Percentiles rank a stretch among this genome's conserved stretches.
phyloP scores from a whole-genome alignment of 352 stramenopile species.

The Globisporangium nunn region DNA sequence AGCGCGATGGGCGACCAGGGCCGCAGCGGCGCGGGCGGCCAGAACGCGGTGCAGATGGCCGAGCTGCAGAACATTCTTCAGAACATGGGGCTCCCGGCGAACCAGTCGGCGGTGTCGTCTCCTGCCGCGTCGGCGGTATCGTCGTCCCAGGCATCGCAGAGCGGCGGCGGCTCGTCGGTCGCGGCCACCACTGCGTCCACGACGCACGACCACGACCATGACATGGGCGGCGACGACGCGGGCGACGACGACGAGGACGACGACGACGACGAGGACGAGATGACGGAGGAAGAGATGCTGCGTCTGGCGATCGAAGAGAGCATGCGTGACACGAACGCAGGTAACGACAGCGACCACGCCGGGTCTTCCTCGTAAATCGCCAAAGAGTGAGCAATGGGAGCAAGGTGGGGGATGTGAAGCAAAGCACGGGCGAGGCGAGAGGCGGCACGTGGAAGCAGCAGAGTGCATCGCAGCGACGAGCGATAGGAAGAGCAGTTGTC shows the following conservation, averaged over 20 bases:
- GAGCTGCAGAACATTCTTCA: slow-evolving; percentile 85
- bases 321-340: slow-evolving; percentile 75
- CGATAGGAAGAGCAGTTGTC: background rate
- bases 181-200: slow-evolving; percentile 66
- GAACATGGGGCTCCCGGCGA: slow-evolving; percentile 78
- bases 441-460: background rate
- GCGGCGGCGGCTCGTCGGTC: slow-evolving; percentile 53
- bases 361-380: slow-evolving; percentile 39
- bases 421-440: background rate
- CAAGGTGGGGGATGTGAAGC: background rate
- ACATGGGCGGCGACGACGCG: slow-evolving; percentile 74
- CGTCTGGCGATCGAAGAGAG: slow-evolving; percentile 82
- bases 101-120: slow-evolving; percentile 61
- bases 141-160: slow-evolving; percentile 68
- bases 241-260: slow-evolving; percentile 47
- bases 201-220: slow-evolving; percentile 72
- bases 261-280: slow-evolving; percentile 77
- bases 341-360: slow-evolving; percentile 40
- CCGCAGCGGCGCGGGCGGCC: slow-evolving; percentile 29
- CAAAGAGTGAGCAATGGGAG: background rate
- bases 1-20: slow-evolving; percentile 74
- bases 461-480: background rate
- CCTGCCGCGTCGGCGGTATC: slow-evolving; percentile 67
- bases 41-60: slow-evolving; percentile 70
- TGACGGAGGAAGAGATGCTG: slow-evolving; percentile 83